phyloP scores from a whole-genome alignment of 805 yeast species.

The Ogataea paraovalis region DNA sequence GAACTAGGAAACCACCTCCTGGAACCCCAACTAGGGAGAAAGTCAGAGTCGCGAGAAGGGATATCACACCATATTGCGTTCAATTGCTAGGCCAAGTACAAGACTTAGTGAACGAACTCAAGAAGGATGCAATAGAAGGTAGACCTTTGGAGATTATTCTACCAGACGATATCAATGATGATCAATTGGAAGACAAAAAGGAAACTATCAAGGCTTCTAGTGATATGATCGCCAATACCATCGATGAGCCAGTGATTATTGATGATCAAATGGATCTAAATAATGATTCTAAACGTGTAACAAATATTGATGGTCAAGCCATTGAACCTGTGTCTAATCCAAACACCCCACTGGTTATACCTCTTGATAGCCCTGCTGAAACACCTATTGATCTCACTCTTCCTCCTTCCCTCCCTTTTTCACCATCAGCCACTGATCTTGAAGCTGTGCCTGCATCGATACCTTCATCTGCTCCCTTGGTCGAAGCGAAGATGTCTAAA shows the following conservation, averaged over 20 bases:
- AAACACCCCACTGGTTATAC: no score
- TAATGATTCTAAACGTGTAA: background rate
- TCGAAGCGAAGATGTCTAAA: no score
- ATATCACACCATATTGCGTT: constrained; percentile 36
- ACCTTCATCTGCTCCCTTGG: no score
- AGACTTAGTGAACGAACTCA: constrained; percentile 19
- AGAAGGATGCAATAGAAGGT: constrained; percentile 23
- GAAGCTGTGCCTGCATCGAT: no score
- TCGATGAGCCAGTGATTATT: background rate
- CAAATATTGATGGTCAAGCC: background rate
- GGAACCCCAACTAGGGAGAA: constrained; percentile 31
- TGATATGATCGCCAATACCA: background rate
- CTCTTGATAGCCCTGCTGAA: no score
- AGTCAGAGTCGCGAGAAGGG: constrained; percentile 45
- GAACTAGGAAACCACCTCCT: constrained; percentile 5
- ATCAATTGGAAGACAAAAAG: background rate
- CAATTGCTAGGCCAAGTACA: constrained; percentile 22
- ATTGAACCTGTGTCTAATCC: no score
- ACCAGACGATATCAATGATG: background rate
- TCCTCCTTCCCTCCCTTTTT: no score
- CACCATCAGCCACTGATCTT: no score
- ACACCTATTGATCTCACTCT: no score
- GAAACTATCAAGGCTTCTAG: background rate
- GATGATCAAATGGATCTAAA: background rate
- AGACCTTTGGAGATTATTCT: constrained; percentile 9